phyloP scores from a whole-genome alignment of 2,329 filamentous ascomycete species.

The Hymenoscyphus infarciens region DNA sequence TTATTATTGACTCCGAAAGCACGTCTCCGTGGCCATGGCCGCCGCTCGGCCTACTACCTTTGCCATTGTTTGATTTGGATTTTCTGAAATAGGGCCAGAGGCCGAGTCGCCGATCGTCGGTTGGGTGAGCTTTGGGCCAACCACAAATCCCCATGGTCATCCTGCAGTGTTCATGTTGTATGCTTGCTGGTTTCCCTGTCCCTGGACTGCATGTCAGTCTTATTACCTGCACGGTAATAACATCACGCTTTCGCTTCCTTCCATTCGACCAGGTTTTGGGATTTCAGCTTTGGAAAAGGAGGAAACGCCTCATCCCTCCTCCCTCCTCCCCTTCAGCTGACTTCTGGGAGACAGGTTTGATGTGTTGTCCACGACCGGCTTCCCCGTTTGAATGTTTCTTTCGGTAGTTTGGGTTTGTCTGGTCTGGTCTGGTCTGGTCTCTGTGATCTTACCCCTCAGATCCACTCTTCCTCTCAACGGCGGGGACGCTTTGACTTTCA shows the following conservation, averaged over 20 bases:
- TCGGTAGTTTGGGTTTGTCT: not conserved
- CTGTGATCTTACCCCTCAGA: conserved; percentile 3
- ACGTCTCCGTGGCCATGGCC: not conserved
- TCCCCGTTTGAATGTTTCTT: not conserved
- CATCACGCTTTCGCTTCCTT: not conserved
- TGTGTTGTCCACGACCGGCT: not conserved
- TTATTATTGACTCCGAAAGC: not conserved
- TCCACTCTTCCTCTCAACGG: conserved; percentile 11
- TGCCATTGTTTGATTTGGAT: not conserved
- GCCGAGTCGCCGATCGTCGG: not conserved
- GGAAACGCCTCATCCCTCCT: conserved; percentile 1
- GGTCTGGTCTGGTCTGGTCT: too few species aligned
- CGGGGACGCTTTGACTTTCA: conserved; percentile 11
- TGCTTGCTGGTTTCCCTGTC: not conserved
- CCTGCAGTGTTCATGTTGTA: not conserved
- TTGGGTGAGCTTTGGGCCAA: not conserved
- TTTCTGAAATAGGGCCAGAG: not conserved
- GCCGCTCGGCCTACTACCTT: not conserved
- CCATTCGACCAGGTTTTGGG: not conserved
- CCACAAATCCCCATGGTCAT: not conserved
- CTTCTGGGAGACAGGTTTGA: not conserved
- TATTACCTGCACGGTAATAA: not conserved
- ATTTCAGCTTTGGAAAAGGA: not conserved
- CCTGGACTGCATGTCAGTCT: not conserved
- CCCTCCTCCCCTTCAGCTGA: not conserved